Evolutionary conservation across 2,329 filamentous ascomycete species (phyloP), one percentile per base, ranked within the genome.

Genomic region (Paracoccidioides brasiliensis): DNA sequence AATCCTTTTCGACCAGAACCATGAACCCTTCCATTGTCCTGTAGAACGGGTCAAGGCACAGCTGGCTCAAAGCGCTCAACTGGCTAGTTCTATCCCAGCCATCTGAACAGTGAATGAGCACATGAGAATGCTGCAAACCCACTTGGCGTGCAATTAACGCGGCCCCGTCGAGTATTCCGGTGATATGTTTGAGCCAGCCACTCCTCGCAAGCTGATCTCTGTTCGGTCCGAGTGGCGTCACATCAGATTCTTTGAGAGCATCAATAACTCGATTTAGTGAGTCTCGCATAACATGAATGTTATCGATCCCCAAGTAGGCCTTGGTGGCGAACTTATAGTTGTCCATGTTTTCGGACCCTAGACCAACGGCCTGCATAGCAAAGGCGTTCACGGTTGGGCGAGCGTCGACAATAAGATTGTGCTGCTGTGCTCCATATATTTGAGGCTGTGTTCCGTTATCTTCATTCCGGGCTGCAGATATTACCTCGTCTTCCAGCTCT

Each of bases 81-180:
- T 98, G 93, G 64, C 90, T 91, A 6, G 93, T 98, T 52, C 93
- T 85, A 71, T 98, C 93, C 93, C 93, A 98, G 3, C 93, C 93
- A 70, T 98, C 93, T 2, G 93, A 97, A 71, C 93, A 98, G 71
- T 98, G 93, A 51, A 98, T 95, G 48, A 98, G 75, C 9, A 95
- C 91, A 68, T 98, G 90, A 1, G 90, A 95, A 66, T 96, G 91
- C 61, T 89, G 86, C 56, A 97, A 84, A 35, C 90, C 93, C 38
- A 98, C 84, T 64, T 93, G 88, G 37, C 87, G 80, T 35, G 90
- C 86, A 62, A 97, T 95, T 56, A 94, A 76, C 51, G 84, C 81
- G 5, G 90, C 85, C 0, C 93, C 93, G 58, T 93, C 87, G 14
- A 98, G 75, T 48, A 98, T 82, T 33, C 84, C 83, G 28, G 81